Conservation (phyloP, 2,329 filamentous ascomycete genomes). For the Fusarium solani-melongenae region DNA sequence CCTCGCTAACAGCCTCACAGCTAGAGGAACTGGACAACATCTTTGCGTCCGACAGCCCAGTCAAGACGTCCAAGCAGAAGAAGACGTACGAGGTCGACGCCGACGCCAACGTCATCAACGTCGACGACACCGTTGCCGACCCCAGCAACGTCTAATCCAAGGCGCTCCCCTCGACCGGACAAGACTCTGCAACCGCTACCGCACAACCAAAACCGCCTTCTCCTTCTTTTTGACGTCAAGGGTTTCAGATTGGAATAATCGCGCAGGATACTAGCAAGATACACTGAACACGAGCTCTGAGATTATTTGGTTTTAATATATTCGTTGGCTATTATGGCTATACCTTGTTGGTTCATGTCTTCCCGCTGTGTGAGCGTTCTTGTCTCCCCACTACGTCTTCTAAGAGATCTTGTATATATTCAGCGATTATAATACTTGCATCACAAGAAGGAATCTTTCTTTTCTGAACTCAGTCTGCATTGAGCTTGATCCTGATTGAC, state of each 20-base stretch:
- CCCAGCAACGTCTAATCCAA: not conserved
- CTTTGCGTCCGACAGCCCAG: constrained; percentile 33
- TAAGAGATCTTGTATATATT: not conserved
- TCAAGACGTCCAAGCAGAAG: constrained; percentile 31
- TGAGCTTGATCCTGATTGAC: not conserved
- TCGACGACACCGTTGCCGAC: not conserved
- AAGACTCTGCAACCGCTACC: not conserved
- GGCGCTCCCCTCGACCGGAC: not conserved
- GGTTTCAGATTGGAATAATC: not conserved
- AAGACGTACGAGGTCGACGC: not conserved
- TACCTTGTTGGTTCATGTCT: not conserved
- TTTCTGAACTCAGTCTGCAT: not conserved
- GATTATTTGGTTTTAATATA: not conserved
- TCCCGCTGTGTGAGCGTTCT: not conserved
- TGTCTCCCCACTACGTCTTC: not conserved
- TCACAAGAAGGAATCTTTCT: not conserved
- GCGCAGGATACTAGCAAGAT: not conserved
- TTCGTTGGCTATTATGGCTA: not conserved
- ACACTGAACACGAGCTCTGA: not conserved
- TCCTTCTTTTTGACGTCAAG: not conserved
- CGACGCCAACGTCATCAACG: not conserved
- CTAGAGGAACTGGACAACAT: constrained; percentile 41
- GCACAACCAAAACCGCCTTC: not conserved
- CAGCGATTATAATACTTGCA: not conserved
- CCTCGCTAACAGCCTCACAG: constrained; percentile 1